Percentiles rank a stretch among this genome's conserved stretches.
Evolutionary conservation across 805 yeast species (phyloP).

Genomic region (Kuraishia ogatae): DNA sequence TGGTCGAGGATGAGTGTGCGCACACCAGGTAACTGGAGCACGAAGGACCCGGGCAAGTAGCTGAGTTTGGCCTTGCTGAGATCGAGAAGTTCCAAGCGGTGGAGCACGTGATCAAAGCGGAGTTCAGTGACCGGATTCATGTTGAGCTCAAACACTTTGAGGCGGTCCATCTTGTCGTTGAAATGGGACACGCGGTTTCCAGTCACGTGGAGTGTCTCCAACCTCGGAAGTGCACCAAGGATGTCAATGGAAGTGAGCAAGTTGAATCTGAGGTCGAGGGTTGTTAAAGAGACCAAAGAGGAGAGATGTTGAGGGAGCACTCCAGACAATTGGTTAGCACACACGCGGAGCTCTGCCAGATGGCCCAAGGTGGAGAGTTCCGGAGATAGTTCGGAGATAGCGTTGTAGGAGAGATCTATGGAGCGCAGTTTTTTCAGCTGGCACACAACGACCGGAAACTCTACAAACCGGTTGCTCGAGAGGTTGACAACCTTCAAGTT

Average conservation of each 20-base stretch:
- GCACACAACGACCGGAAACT: slow-evolving; percentile 59
- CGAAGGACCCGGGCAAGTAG: slow-evolving; percentile 55
- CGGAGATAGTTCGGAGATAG: slow-evolving; percentile 50
- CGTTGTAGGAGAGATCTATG: slow-evolving; percentile 78
- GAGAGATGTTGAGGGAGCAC: slow-evolving; percentile 44
- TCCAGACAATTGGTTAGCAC: slow-evolving; percentile 58
- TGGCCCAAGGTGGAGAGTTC: slow-evolving; percentile 50
- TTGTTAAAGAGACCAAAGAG: slow-evolving; percentile 46
- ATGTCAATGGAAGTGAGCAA: slow-evolving; percentile 43
- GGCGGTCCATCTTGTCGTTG: slow-evolving; percentile 48
- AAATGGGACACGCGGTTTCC: slow-evolving; percentile 71
- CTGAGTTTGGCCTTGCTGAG: slow-evolving; percentile 79
- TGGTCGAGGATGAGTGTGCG: slow-evolving; percentile 71
- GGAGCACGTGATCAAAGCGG: slow-evolving; percentile 41
- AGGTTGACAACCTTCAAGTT: slow-evolving; percentile 57
- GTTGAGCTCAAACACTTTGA: slow-evolving; percentile 66
- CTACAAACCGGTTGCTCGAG: slow-evolving; percentile 65
- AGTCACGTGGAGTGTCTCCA: slow-evolving; percentile 67
- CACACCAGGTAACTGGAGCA: slow-evolving; percentile 51
- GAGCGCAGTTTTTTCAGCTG: slow-evolving; percentile 49
- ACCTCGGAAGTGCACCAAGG: slow-evolving; percentile 45
- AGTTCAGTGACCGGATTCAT: slow-evolving; percentile 78
- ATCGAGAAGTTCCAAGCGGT: slow-evolving; percentile 61
- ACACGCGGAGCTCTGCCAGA: slow-evolving; percentile 61
- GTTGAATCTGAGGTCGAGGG: slow-evolving; percentile 75